A percentile compares a stretch with the other conserved stretches of the same genome.
phyloP scores from a whole-genome alignment of 257 asterid genomes.

The Solanum sparsipilum region DNA sequence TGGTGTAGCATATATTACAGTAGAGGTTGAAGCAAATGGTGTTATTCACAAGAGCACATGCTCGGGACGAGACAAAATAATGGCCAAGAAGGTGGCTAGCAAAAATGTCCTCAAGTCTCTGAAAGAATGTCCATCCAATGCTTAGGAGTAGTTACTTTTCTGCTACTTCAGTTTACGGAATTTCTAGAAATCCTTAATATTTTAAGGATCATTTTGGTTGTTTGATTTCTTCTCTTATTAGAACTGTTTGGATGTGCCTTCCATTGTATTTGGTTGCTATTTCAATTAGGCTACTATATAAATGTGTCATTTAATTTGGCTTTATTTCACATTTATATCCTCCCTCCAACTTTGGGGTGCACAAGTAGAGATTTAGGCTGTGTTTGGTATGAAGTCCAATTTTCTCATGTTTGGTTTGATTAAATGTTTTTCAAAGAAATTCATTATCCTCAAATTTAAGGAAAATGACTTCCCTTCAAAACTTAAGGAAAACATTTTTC shows the following conservation, averaged over 20 bases:
- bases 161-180: not conserved
- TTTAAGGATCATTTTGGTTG: not conserved
- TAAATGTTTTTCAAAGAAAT: too few species aligned
- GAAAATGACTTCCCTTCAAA: too few species aligned
- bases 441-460: too few species aligned
- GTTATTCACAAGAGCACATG: conserved; percentile 11
- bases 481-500: too few species aligned
- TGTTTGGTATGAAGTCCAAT: too few species aligned
- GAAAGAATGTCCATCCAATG: conserved; percentile 4
- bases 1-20: conserved; percentile 16
- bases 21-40: conserved; percentile 56
- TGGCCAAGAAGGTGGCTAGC: conserved; percentile 44
- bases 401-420: too few species aligned
- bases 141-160: not conserved
- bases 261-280: not conserved
- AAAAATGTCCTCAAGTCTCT: conserved; percentile 35
- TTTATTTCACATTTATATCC: too few species aligned
- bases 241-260: not conserved
- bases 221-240: not conserved
- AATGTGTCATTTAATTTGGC: too few species aligned
- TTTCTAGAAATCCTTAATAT: not conserved
- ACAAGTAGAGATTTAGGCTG: too few species aligned
- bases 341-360: too few species aligned
- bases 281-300: too few species aligned
- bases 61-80: conserved; percentile 21